Evolutionary conservation across 768 basidiomycete genomes (phyloP).

Genomic region (Tricholoma terreum): DNA sequence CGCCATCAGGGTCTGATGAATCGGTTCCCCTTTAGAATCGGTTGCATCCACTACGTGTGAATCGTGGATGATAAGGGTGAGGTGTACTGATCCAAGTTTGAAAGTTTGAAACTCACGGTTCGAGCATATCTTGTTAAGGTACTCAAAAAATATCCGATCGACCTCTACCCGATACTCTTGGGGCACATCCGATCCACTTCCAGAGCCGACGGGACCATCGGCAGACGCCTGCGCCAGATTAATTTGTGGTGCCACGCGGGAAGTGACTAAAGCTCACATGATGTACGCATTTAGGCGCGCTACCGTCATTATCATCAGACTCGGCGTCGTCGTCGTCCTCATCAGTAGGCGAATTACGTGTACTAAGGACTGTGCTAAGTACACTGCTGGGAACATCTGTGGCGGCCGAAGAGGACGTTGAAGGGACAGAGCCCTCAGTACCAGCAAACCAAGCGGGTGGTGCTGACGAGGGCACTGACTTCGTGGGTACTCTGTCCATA

Average conservation of each 20-base stretch:
- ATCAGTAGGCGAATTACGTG: conserved; percentile 41
- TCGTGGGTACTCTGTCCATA: conserved; percentile 8
- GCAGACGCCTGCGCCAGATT: conserved; percentile 21
- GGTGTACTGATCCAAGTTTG: conserved; percentile 15
- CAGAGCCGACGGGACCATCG: conserved; percentile 28
- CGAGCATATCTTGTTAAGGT: conserved; percentile 83
- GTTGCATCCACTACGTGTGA: conserved; percentile 74
- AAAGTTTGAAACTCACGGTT: conserved; percentile 67
- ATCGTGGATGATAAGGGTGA: conserved; percentile 11
- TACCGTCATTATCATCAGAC: conserved; percentile 36
- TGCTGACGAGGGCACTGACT: conserved; percentile 6
- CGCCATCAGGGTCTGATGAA: conserved; percentile 98
- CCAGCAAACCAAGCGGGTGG: conserved; percentile 16
- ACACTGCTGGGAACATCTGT: conserved; percentile 22
- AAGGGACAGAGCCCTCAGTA: conserved; percentile 17
- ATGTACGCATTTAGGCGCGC: conserved; percentile 17
- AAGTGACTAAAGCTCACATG: conserved; percentile 8
- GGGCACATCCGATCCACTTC: conserved; percentile 55
- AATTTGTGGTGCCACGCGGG: not conserved
- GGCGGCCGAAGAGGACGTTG: conserved; percentile 24
- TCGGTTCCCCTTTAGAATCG: conserved; percentile 93
- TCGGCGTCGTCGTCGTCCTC: conserved; percentile 45
- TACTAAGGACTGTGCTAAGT: conserved; percentile 24
- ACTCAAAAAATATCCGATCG: conserved; percentile 89
- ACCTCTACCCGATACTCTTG: conserved; percentile 79